Percentiles rank a stretch among this genome's conserved stretches.
Evolutionary conservation across 352 stramenopile genomes (phyloP).

Genomic region (Phytophthora niederhauseri): DNA sequence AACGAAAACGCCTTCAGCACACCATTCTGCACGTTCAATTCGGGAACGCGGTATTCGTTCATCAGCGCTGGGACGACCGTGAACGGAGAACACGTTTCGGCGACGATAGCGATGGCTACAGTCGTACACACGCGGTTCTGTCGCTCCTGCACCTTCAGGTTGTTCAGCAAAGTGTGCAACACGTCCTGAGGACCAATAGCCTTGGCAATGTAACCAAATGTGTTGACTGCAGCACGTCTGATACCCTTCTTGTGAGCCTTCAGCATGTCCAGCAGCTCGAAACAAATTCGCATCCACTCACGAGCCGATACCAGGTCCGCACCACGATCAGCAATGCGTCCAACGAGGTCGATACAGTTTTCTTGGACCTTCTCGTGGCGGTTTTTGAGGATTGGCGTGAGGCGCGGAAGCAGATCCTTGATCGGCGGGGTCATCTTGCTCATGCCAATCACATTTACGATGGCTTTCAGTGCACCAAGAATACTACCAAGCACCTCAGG

Average conservation of each 20-base stretch:
- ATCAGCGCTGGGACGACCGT: conserved; percentile 99
- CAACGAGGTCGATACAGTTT: conserved; percentile 95
- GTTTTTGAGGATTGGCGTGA: conserved; percentile 99
- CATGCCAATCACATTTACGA: conserved; percentile 99
- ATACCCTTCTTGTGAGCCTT: conserved; percentile 99
- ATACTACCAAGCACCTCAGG: conserved; percentile 99
- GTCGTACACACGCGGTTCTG: conserved; percentile 99
- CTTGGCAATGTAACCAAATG: conserved; percentile 99
- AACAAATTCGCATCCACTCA: conserved; percentile 99
- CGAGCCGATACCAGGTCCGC: conserved; percentile 98
- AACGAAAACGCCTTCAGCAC: conserved; percentile 99
- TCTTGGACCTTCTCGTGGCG: conserved; percentile 99
- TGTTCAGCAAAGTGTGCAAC: conserved; percentile 98
- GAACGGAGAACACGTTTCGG: conserved; percentile 99
- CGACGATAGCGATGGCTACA: conserved; percentile 99
- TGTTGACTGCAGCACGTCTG: conserved; percentile 97
- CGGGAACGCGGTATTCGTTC: conserved; percentile 99
- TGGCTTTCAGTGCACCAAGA: conserved; percentile 97
- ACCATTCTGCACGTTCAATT: conserved; percentile 99
- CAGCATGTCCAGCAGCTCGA: conserved; percentile 99
- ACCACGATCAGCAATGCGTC: conserved; percentile 97
- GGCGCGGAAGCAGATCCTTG: conserved; percentile 97
- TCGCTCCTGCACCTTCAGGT: conserved; percentile 99
- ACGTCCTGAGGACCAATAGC: conserved; percentile 99
- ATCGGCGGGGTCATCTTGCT: conserved; percentile 99